Evolutionary conservation across 192 early-diverging fungal genomes (phyloP), one percentile per base, ranked within the genome.

Genomic region (Dimargaris cristalligena): DNA sequence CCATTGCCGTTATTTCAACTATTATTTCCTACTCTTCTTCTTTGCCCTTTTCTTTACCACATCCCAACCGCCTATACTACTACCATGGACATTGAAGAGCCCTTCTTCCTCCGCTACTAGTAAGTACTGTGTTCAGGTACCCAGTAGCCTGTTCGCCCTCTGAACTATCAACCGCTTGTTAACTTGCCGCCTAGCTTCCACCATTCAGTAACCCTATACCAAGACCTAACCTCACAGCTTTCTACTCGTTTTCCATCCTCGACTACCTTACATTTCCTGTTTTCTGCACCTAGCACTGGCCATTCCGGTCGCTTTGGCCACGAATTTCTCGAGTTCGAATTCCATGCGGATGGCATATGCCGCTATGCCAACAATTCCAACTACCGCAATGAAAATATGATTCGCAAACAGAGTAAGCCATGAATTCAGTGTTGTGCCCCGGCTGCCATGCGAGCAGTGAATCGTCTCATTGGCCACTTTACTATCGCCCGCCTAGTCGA

Each of bases 311-410:
- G 90, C 61, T 95, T 91, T 74, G 95, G 95, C 31, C 93, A 99
- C 74, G 95, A 99, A 81, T 99, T 97, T 70, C 80, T 99, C 34
- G 91, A 95, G 67, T 99, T 97, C 66, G 95, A 99, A 72, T 83
- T 98, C 58, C 73, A 84, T 60, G 75, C 79, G 10, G 83, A 90
- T 47, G 92, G 92, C 44, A 77, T 80, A 41, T 88, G 94, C 51
- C 81, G 90, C 56, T 99, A 99, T 71, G 89, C 92, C 51, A 99
- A 99, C 77, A 89, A 94, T 76, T 94, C 92, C 26, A 93, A 93
- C 67, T 99, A 99, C 74, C 85, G 94, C 63, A 90, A 94, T 62
- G 95, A 97, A 70, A 86, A 85, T 34, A 78, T 99, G 71, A 97
- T 99, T 68, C 78, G 82, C 62, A 99, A 99, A 69, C 80, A 41